phyloP scores from a whole-genome alignment of 768 basidiomycete species.

The Agrocybe chaxingu region DNA sequence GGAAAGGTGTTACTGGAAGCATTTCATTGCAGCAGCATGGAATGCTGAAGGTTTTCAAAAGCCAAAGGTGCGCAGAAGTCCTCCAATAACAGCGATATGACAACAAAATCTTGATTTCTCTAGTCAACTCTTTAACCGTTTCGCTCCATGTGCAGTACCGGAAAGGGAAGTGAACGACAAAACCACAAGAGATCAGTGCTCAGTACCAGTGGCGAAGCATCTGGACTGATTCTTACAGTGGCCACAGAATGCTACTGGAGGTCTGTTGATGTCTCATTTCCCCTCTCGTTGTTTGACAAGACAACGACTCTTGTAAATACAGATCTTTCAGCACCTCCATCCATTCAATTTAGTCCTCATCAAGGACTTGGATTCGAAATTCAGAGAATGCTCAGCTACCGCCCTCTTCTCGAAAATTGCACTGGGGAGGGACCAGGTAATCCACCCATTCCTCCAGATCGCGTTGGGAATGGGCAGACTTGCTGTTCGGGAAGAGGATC shows the following conservation, averaged over 20 bases:
- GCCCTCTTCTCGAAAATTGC: background rate
- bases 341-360: slow-evolving; percentile 5
- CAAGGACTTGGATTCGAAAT: background rate
- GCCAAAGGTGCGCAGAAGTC: background rate
- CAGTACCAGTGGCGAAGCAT: background rate
- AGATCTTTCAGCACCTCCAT: slow-evolving; percentile 8
- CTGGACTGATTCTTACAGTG: background rate
- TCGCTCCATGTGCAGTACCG: background rate
- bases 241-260: slow-evolving; percentile 7
- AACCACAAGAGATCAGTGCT: background rate
- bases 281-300: background rate
- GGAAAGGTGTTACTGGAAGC: no score
- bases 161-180: background rate
- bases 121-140: background rate
- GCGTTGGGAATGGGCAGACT: slow-evolving; percentile 2
- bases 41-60: background rate
- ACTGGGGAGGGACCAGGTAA: background rate
- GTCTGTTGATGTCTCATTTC: background rate
- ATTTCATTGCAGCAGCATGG: no score
- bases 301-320: background rate
- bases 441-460: background rate
- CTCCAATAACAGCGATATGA: background rate
- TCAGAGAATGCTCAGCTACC: background rate
- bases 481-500: slow-evolving; percentile 1
- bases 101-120: background rate